Conservation (phyloP, 163 green algal genomes). For the Prototheca stagnorum region DNA sequence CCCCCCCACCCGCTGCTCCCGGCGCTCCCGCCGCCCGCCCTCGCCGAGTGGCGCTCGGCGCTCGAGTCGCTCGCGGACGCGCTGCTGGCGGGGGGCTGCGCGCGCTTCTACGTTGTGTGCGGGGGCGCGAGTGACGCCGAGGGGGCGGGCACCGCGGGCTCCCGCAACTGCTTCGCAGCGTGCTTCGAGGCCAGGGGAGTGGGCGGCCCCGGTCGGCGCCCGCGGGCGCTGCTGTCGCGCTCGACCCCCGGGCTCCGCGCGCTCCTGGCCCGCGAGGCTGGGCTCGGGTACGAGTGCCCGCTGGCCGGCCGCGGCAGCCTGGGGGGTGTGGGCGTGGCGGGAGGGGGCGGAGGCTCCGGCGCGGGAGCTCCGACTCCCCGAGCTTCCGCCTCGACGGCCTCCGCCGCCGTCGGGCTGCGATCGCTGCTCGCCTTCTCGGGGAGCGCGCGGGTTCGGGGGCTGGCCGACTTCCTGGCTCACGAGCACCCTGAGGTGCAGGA, state of each 20-base stretch:
- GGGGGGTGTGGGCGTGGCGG: no score
- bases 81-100: constrained; percentile 12
- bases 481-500: constrained; percentile 8
- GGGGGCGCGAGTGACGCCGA: no score
- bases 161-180: no score
- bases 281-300: no score
- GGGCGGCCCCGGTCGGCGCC: constrained; percentile 1
- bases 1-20: constrained; percentile 6
- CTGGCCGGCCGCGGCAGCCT: no score
- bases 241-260: constrained; percentile 18
- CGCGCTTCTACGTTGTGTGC: constrained; percentile 25
- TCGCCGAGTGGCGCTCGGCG: constrained; percentile 16
- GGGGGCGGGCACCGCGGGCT: no score
- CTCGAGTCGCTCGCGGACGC: constrained; percentile 22
- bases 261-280: no score
- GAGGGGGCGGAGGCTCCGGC: no score
- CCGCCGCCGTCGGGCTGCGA: constrained; percentile 9
- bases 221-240: constrained; percentile 28
- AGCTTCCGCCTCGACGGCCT: no score
- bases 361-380: no score
- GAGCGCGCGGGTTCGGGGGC: constrained; percentile 16
- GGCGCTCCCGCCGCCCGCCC: not conserved
- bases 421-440: constrained; percentile 31
- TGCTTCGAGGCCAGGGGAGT: not conserved
- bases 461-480: constrained; percentile 34